Conservation (phyloP, 75 land plant genomes). For the Picea glauca region DNA sequence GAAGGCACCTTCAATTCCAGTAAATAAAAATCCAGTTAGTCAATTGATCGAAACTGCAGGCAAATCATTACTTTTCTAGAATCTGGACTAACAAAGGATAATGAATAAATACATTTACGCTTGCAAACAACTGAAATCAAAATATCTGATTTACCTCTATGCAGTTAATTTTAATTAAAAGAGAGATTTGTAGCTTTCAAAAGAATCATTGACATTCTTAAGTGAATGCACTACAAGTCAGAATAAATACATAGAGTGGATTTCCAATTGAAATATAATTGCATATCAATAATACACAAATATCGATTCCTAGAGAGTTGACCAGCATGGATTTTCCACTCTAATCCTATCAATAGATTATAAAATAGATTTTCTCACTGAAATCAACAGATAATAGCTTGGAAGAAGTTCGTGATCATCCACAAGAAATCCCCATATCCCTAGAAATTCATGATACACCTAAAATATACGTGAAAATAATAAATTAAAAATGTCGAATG, state of each 20-base stretch:
- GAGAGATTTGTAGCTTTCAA: too few relatives aligned
- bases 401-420: too few relatives aligned
- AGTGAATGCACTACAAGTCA: not conserved
- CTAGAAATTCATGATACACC: too few relatives aligned
- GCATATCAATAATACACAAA: not conserved
- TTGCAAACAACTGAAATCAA: not conserved
- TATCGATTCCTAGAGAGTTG: not conserved
- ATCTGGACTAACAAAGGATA: not conserved
- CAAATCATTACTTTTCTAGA: not conserved
- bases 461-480: too few relatives aligned
- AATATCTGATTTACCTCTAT: not conserved
- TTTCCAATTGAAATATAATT: not conserved
- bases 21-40: conserved; percentile 8
- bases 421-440: too few relatives aligned
- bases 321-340: not conserved
- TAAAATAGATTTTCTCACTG: not conserved
- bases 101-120: not conserved
- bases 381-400: not conserved
- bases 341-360: not conserved
- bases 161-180: too few relatives aligned
- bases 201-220: not conserved
- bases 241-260: not conserved
- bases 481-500: too few relatives aligned
- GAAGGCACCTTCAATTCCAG: conserved; percentile 84
- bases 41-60: not conserved